Conservation (phyloP, 306 rosid species). For the Cucurbita maxima region DNA sequence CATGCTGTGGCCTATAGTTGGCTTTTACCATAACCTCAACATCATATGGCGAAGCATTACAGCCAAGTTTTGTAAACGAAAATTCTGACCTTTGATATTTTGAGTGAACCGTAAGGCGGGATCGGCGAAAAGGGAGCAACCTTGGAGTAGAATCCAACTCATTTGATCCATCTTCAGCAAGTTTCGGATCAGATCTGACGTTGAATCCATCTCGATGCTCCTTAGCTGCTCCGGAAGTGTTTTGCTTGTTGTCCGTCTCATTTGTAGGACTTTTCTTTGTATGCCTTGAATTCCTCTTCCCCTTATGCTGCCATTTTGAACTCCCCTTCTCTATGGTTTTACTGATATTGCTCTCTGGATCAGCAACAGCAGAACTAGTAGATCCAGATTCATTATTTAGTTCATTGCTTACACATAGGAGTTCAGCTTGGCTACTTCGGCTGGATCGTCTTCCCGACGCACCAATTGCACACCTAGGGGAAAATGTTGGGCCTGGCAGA, state of each 20-base stretch:
- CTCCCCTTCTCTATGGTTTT: conserved; percentile 45
- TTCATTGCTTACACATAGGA: conserved; percentile 24
- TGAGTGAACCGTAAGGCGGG: conserved; percentile 57
- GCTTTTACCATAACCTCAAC: conserved; percentile 64
- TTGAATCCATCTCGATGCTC: conserved; percentile 25
- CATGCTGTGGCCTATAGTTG: conserved; percentile 67
- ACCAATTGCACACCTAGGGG: conserved; percentile 28
- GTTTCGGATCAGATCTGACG: conserved; percentile 27
- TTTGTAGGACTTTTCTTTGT: conserved; percentile 40
- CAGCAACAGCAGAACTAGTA: conserved; percentile 36
- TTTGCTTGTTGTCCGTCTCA: conserved; percentile 24
- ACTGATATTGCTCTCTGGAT: conserved; percentile 17
- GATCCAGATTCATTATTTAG: conserved; percentile 39
- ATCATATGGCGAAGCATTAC: conserved; percentile 43
- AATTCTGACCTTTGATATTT: conserved; percentile 47
- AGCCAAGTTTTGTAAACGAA: conserved; percentile 27
- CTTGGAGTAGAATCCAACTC: conserved; percentile 39
- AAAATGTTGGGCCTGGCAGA: conserved; percentile 30
- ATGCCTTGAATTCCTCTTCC: conserved; percentile 84
- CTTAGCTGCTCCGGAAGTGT: conserved; percentile 27
- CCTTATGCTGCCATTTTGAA: conserved; percentile 89
- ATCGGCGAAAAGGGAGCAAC: conserved; percentile 70
- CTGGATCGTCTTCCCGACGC: conserved; percentile 33
- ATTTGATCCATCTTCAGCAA: conserved; percentile 13
- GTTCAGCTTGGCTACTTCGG: conserved; percentile 36